A percentile compares a stretch with the other conserved stretches of the same genome.
These are phyloP conservation scores for Oligophagozyma castellii DNA, from an alignment of 1,139 yeast species.

Conservation along the genomic window DNA sequence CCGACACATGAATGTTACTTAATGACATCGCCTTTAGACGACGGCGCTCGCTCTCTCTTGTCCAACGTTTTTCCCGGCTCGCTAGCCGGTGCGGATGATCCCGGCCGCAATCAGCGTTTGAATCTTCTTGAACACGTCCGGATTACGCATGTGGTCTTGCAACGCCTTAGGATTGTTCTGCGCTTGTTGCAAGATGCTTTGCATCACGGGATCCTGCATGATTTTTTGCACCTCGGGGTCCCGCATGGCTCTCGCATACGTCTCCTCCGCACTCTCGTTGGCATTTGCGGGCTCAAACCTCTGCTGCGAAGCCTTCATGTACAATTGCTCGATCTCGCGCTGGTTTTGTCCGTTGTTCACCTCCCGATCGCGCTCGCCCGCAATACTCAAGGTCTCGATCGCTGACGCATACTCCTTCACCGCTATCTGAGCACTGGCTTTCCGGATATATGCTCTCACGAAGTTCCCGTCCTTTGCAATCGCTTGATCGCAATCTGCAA, in stretches of 20 bases:
- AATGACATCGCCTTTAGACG: too few species aligned
- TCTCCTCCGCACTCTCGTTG: constrained; percentile 92
- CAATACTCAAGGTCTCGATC: constrained; percentile 67
- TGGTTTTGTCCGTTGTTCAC: constrained; percentile 44
- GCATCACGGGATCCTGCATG: constrained; percentile 95
- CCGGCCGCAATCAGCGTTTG: constrained; percentile 92
- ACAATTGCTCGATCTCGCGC: constrained; percentile 71
- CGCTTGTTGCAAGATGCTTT: constrained; percentile 87
- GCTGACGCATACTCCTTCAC: constrained; percentile 78
- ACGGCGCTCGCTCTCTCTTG: constrained; percentile 1
- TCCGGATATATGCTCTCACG: constrained; percentile 90
- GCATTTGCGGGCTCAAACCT: constrained; percentile 65
- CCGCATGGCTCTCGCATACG: constrained; percentile 77
- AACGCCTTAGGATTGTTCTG: constrained; percentile 92
- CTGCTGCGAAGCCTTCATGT: constrained; percentile 61
- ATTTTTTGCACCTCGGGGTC: constrained; percentile 91
- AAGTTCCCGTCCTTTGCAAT: constrained; percentile 78
- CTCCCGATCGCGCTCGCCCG: constrained; percentile 61
- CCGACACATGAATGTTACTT: too few species aligned
- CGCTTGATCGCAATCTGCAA: constrained; percentile 83
- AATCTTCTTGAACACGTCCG: constrained; percentile 80
- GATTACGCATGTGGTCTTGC: constrained; percentile 96
- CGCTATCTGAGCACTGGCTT: constrained; percentile 88
- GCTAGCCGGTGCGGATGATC: constrained; percentile 58
- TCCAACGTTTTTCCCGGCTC: neutral